Conservation (phyloP, 768 basidiomycete species). For the Tylopilus rubrobrunneus region DNA sequence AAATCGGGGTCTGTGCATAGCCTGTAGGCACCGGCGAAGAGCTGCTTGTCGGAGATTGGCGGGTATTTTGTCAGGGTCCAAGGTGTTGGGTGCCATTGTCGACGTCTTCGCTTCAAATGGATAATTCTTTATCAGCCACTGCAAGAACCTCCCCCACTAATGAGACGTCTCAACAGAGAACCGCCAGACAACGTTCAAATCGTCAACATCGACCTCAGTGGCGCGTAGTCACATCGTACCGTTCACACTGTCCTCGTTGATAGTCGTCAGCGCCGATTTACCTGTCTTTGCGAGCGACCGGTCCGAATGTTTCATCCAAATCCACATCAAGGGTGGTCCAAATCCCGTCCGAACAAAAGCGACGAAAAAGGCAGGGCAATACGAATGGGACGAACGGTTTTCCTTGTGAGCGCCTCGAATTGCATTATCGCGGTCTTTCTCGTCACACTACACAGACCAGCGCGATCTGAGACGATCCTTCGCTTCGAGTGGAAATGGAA, state of each 20-base stretch:
- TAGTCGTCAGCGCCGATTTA: conserved; percentile 26
- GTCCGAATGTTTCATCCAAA: conserved; percentile 24
- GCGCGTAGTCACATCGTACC: conserved; percentile 1
- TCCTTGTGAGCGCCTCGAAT: conserved; percentile 12
- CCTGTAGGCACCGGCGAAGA: conserved; percentile 77
- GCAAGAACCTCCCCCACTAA: neutral
- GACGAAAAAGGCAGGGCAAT: conserved; percentile 16
- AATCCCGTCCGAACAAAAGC: conserved; percentile 10
- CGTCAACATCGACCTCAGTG: conserved; percentile 22
- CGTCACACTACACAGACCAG: conserved; percentile 5
- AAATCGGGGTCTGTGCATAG: conserved; percentile 68
- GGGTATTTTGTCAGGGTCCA: conserved; percentile 35
- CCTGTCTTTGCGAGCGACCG: conserved; percentile 15
- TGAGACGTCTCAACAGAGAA: neutral
- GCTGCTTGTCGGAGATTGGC: conserved; percentile 48
- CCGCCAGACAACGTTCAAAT: conserved; percentile 12
- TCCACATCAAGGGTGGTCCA: conserved; percentile 15
- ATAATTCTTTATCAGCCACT: neutral
- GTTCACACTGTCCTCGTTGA: neutral
- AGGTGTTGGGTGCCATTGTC: too few species aligned
- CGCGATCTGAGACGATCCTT: conserved; percentile 13
- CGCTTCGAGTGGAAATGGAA: conserved; percentile 27
- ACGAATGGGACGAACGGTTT: conserved; percentile 23
- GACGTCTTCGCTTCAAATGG: too few species aligned
- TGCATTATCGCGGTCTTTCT: neutral